These are phyloP conservation scores for Populus nigra DNA, from an alignment of 345 rosid species.

Conservation along the genomic window DNA sequence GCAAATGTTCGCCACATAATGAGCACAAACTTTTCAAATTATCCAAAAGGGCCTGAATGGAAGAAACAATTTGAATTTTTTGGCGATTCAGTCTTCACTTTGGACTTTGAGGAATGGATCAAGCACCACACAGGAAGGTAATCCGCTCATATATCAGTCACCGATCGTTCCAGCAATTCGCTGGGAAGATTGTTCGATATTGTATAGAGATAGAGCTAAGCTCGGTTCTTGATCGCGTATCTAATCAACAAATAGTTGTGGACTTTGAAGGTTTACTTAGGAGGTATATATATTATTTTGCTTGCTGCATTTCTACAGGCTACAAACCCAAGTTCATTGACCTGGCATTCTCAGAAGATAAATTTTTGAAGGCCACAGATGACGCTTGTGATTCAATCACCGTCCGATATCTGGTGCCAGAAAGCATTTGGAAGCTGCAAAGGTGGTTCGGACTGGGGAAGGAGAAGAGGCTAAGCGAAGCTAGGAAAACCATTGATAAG, in stretches of 20 bases:
- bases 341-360: neutral
- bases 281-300: neutral
- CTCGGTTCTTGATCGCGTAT: neutral
- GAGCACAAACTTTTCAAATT: neutral
- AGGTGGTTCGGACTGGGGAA: neutral
- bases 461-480: neutral
- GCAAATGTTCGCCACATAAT: neutral
- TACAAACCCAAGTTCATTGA: neutral
- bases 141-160: neutral
- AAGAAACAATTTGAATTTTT: slow-evolving; percentile 2
- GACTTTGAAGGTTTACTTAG: neutral
- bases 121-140: too few relatives aligned
- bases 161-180: neutral
- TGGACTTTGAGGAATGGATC: neutral
- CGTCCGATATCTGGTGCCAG: neutral
- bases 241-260: neutral
- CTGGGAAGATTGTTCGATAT: neutral
- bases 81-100: slow-evolving; percentile 9
- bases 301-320: neutral
- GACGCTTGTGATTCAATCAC: neutral
- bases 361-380: neutral
- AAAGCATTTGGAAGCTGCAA: neutral
- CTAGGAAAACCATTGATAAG: too few relatives aligned
- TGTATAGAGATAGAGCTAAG: neutral
- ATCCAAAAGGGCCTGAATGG: neutral